Base-by-base conservation (phyloP, 176 grass and related monocot species). In the Carex myosuroides region DNA sequence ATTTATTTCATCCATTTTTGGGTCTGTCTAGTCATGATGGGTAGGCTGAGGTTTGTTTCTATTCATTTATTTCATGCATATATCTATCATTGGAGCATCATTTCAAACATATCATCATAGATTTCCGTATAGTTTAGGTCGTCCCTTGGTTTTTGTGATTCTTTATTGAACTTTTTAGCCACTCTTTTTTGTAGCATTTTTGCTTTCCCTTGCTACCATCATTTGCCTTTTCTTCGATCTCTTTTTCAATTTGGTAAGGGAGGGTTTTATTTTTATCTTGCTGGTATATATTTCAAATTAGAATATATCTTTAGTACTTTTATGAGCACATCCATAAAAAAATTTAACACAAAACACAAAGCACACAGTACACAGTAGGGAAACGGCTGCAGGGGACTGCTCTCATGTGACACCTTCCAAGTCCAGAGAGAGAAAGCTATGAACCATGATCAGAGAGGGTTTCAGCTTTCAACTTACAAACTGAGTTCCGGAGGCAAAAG, bases 261-360 rank as follows among this genome's bases (percentile, higher is more conserved):
- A 94, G 92, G 92, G 89, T 94, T 98, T 91, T 84, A 76, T 83
- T 76, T 90, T 85, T 55, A 64, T 50, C 52, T 68, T 61, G 30
- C 78, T 87, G 74, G 91, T 61, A 48, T 48, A 48, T 2, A 80
- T 86, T 86, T 86, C 22, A 72, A 37, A 67, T 83, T 63, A 66
- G 37, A 66, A 61, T 4, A 52, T 16, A 8, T 44, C 54, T 82
- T 82, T 82, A 41, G 79, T 81, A 20, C 8, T 33, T 82, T 30
- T 3, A 8, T 64, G 41, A n/a, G 8, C 42, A 18, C 35, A 82
- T 13, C 41, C 79, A 44, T 4, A 52, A 6, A 74, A 74, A 74
- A 53, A 50, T 50, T 74, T 60, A 63, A 32, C 54, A 50, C 80
- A 89, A 80, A 87, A 86, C 42, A 64, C n/a, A 55, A 65, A 74